These are phyloP conservation scores for Retiboletus flavoniger DNA, from an alignment of 1,284 basidiomycete species.

Conservation along the genomic window DNA sequence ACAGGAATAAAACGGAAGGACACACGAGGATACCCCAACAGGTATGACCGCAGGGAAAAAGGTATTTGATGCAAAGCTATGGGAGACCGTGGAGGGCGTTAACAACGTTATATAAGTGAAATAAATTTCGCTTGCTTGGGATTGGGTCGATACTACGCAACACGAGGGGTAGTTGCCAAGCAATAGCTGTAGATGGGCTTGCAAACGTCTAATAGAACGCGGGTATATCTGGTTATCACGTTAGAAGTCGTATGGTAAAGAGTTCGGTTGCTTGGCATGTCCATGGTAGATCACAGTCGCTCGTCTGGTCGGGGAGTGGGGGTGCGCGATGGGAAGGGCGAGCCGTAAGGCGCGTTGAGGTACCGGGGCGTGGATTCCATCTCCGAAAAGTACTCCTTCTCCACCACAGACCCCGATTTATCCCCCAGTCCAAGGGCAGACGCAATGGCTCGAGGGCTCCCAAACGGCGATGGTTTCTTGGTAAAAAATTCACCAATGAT, in stretches of 20 bases:
- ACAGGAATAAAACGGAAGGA: conserved; percentile 8
- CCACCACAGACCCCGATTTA: conserved; percentile 32
- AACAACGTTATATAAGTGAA: conserved; percentile 38
- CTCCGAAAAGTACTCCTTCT: conserved; percentile 44
- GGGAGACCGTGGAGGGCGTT: conserved; percentile 28
- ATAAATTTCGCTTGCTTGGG: conserved; percentile 36
- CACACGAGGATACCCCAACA: conserved; percentile 21
- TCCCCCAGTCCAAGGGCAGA: conserved; percentile 45
- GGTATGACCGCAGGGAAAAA: conserved; percentile 21
- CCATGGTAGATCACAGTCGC: conserved; percentile 26
- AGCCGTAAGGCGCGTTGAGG: conserved; percentile 63
- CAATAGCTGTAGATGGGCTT: conserved; percentile 36
- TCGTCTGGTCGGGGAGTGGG: conserved; percentile 49
- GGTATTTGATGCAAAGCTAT: conserved; percentile 28
- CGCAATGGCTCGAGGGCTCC: conserved; percentile 47
- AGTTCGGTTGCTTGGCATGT: conserved; percentile 19
- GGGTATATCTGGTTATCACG: conserved; percentile 38
- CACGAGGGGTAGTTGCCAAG: conserved; percentile 26
- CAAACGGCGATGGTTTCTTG: conserved; percentile 51
- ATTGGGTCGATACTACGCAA: conserved; percentile 25
- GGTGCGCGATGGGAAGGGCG: conserved; percentile 60
- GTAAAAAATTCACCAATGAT: conserved; percentile 56
- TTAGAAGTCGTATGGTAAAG: conserved; percentile 36
- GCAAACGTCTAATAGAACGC: conserved; percentile 35
- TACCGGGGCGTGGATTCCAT: conserved; percentile 57